Percentiles rank a stretch among this genome's conserved stretches.
Evolutionary conservation across 306 rosid genomes (phyloP).

Genomic region (Quercus robur): DNA sequence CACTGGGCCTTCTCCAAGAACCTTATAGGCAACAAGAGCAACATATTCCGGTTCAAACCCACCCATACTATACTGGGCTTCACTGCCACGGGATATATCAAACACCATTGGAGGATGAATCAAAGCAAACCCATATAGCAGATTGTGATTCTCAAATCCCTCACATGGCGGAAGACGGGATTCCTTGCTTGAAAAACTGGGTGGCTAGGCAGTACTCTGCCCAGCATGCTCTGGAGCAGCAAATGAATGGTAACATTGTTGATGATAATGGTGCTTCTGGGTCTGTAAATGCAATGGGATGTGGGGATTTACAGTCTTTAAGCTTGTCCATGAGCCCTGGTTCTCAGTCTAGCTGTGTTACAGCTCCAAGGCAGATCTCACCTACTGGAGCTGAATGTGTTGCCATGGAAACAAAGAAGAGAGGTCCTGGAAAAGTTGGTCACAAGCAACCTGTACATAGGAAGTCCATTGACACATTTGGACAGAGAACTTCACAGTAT

Average conservation of each 20-base stretch:
- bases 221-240: constrained; percentile 47
- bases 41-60: constrained; percentile 30
- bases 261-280: constrained; percentile 38
- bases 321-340: constrained; percentile 92
- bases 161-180: constrained; percentile 32
- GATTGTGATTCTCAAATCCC: constrained; percentile 38
- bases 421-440: constrained; percentile 53
- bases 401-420: constrained; percentile 62
- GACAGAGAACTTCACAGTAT: constrained; percentile 95
- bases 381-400: constrained; percentile 50
- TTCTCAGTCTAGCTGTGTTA: constrained; percentile 92
- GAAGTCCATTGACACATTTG: constrained; percentile 92
- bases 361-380: constrained; percentile 65
- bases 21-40: constrained; percentile 47
- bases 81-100: constrained; percentile 47
- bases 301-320: constrained; percentile 72
- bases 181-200: constrained; percentile 44
- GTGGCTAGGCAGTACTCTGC: constrained; percentile 39
- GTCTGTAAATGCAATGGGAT: constrained; percentile 35
- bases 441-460: constrained; percentile 90
- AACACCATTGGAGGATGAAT: constrained; percentile 38
- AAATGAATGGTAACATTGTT: constrained; percentile 26
- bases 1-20: constrained; percentile 41
- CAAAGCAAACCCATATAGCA: constrained; percentile 36
- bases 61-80: constrained; percentile 51